Evolutionary conservation across 164 flowering plant species (phyloP).

Genomic region (Vitis amurensis): DNA sequence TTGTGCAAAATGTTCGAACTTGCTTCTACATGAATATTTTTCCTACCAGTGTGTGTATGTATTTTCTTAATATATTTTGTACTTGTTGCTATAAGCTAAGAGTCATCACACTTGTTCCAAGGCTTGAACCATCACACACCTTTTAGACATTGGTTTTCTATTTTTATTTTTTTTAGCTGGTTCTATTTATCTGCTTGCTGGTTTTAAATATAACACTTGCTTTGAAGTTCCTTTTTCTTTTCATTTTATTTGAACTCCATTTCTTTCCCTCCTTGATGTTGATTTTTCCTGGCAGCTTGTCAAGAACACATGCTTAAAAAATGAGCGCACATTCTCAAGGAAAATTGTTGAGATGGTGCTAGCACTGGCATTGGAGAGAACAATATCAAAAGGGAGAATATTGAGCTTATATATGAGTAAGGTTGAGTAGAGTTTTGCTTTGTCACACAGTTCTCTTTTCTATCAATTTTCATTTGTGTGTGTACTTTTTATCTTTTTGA

Average conservation of each 20-base stretch:
- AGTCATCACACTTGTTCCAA: no score
- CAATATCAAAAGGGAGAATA: slow-evolving; percentile 20
- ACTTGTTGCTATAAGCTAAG: no score
- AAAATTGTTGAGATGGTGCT: slow-evolving; percentile 24
- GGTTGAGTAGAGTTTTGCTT: slow-evolving; percentile 13
- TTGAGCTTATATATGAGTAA: slow-evolving; percentile 19
- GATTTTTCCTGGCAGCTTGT: slow-evolving; percentile 25
- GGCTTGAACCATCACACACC: no score
- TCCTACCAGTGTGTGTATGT: no score
- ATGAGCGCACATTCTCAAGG: slow-evolving; percentile 26
- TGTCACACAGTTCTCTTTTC: background rate
- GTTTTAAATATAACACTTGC: no score
- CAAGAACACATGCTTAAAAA: slow-evolving; percentile 21
- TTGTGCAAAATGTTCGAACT: no score
- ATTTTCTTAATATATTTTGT: no score
- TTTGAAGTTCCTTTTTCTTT: background rate
- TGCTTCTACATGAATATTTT: no score
- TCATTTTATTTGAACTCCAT: background rate
- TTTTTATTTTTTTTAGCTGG: no score
- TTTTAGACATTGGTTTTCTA: no score
- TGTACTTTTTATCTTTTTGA: background rate
- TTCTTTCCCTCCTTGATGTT: background rate
- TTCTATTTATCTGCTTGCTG: no score
- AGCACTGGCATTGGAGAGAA: slow-evolving; percentile 25
- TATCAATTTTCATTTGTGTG: background rate